phyloP scores from a whole-genome alignment of 768 basidiomycete species.

The Tulasnella sp. region DNA sequence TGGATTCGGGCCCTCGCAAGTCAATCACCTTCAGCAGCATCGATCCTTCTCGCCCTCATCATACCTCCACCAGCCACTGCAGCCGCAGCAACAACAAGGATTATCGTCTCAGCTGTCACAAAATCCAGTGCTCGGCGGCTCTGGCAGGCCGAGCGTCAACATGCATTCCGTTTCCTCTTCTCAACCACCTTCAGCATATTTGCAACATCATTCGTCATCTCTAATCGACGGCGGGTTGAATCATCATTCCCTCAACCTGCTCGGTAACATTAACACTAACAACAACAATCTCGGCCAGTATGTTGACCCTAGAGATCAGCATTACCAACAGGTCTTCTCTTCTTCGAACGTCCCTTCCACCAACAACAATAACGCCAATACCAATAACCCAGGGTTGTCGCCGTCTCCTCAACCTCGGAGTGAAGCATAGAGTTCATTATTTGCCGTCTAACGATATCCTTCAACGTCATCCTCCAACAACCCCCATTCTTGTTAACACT shows the following conservation, averaged over 20 bases:
- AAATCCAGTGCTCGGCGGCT: too few species aligned
- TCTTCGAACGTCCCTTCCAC: too few species aligned
- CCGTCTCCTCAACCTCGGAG: constrained; percentile 8
- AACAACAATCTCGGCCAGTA: neutral
- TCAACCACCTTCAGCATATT: neutral
- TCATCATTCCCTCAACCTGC: too few species aligned
- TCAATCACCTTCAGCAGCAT: neutral
- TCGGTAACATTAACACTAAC: too few species aligned
- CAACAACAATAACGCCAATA: neutral
- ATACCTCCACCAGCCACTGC: neutral
- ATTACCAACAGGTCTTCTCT: neutral
- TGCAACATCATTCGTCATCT: constrained; percentile 2
- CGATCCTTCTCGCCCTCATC: constrained; percentile 11
- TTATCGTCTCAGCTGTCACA: too few species aligned
- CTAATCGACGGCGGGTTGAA: constrained; percentile 8
- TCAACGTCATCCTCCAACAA: too few species aligned
- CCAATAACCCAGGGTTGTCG: constrained; percentile 6
- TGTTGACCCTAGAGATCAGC: constrained; percentile 7
- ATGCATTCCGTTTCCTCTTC: too few species aligned
- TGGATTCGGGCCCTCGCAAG: neutral
- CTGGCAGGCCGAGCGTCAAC: too few species aligned
- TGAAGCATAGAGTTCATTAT: neutral
- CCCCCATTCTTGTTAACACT: too few species aligned
- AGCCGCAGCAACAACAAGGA: too few species aligned
- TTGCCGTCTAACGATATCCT: too few species aligned